phyloP scores from a whole-genome alignment of 495 filamentous ascomycete species.

The Tuber borchii region DNA sequence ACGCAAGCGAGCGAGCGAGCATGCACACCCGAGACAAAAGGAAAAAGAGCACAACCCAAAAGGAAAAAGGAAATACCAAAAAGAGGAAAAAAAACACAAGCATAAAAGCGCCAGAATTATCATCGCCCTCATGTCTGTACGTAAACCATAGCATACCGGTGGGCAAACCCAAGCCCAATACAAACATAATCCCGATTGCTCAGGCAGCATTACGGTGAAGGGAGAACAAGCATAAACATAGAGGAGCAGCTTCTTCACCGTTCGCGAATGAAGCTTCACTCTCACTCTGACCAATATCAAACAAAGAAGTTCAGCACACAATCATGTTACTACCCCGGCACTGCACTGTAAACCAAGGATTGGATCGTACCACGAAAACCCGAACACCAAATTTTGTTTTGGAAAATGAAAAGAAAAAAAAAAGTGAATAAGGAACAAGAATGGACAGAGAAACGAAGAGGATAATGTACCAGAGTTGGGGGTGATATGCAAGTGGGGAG shows the following conservation, averaged over 20 bases:
- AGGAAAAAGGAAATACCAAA: neutral
- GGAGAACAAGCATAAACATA: constrained; percentile 1
- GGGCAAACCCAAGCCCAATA: neutral
- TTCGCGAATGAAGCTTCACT: neutral
- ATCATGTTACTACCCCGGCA: constrained; percentile 11
- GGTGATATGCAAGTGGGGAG: constrained; percentile 13
- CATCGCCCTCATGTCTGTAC: neutral
- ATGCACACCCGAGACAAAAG: neutral
- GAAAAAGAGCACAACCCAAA: neutral
- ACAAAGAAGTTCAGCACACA: constrained; percentile 30
- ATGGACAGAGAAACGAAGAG: constrained; percentile 12
- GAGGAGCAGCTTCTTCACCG: neutral
- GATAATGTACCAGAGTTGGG: neutral
- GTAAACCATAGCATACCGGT: neutral
- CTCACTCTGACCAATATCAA: constrained; percentile 16
- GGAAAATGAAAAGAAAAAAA: constrained; percentile 13
- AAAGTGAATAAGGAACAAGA: constrained; percentile 19
- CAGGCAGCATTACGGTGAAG: neutral
- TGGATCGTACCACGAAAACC: neutral
- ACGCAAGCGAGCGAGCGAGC: neutral
- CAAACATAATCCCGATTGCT: neutral
- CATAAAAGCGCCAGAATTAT: neutral
- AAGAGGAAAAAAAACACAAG: neutral
- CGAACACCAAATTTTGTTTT: constrained; percentile 12
- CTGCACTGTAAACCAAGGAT: neutral